Conservation (phyloP, 31 red algal genomes). For the Asparagopsis taxiformis region DNA sequence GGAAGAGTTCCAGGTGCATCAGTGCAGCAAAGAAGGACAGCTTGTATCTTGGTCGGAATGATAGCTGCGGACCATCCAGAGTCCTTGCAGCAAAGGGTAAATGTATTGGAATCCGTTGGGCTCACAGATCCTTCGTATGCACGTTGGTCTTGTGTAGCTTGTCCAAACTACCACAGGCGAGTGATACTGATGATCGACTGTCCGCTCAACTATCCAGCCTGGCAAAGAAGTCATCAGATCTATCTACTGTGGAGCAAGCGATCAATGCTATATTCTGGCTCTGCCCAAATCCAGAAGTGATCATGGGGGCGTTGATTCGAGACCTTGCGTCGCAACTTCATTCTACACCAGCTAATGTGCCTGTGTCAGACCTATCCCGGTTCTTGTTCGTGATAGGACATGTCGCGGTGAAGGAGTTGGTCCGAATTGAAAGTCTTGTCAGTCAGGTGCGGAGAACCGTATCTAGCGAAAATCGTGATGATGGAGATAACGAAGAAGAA, state of each 20-base stretch:
- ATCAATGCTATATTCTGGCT: constrained; percentile 53
- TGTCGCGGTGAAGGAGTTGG: constrained; percentile 64
- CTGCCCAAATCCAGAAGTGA: constrained; percentile 30
- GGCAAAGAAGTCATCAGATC: constrained; percentile 18
- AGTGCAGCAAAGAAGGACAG: constrained; percentile 31
- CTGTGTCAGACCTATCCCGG: constrained; percentile 29
- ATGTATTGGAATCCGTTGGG: constrained; percentile 30
- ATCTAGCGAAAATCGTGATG: constrained; percentile 13
- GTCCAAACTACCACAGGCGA: constrained; percentile 31
- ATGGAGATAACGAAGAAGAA: constrained; percentile 47
- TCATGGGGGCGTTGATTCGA: constrained; percentile 38
- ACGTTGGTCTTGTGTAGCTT: constrained; percentile 36
- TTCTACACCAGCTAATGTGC: background rate
- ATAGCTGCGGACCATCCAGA: constrained; percentile 40
- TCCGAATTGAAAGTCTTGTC: constrained; percentile 46
- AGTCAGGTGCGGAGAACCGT: constrained; percentile 23
- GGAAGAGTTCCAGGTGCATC: constrained; percentile 66
- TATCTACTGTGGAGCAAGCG: constrained; percentile 57
- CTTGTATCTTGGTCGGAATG: constrained; percentile 69
- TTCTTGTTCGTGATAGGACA: constrained; percentile 73
- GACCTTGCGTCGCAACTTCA: constrained; percentile 31
- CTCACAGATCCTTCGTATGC: constrained; percentile 25
- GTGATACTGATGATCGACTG: constrained; percentile 15
- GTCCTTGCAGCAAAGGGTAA: constrained; percentile 30
- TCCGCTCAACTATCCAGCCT: constrained; percentile 14